A percentile compares a stretch with the other conserved stretches of the same genome.
Conservation (phyloP, 176 grass and related monocot genomes). For the Saccharum officinarum region DNA sequence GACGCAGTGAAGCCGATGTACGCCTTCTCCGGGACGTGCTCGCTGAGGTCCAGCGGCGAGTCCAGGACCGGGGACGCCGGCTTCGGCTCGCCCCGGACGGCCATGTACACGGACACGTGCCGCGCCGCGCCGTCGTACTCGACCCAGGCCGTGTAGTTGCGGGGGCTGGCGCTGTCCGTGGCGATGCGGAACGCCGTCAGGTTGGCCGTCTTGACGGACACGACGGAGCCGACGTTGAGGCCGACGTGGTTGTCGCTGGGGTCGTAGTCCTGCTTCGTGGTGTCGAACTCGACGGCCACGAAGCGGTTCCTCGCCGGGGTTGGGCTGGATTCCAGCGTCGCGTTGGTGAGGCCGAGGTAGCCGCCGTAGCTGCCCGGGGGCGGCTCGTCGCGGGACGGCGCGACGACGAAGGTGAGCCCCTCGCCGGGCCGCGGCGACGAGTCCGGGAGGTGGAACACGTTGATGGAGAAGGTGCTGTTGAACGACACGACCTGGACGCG, state of each 20-base stretch:
- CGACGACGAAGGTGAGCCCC: constrained; percentile 27
- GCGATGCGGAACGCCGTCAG: constrained; percentile 49
- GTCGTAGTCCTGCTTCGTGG: constrained; percentile 48
- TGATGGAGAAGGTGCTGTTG: constrained; percentile 60
- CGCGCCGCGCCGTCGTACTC: constrained; percentile 50
- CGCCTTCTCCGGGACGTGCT: constrained; percentile 21
- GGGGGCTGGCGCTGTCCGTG: not conserved
- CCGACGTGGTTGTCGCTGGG: constrained; percentile 63
- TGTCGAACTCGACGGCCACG: constrained; percentile 69
- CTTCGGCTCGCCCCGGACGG: not conserved
- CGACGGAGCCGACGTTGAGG: constrained; percentile 58
- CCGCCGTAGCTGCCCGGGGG: constrained; percentile 42
- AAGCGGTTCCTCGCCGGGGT: not conserved
- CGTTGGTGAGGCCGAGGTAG: constrained; percentile 68
- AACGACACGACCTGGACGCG: constrained; percentile 45
- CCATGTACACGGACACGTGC: constrained; percentile 41
- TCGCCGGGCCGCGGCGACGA: not conserved
- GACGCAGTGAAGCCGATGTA: constrained; percentile 68
- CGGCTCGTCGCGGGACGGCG: constrained; percentile 13
- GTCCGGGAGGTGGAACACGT: constrained; percentile 34
- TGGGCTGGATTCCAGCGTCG: not conserved
- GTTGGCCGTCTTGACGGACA: constrained; percentile 31
- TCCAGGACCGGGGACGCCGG: constrained; percentile 24
- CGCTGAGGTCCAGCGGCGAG: constrained; percentile 45
- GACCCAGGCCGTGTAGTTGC: constrained; percentile 61